These are phyloP conservation scores for Trichoderma sp. DNA, from an alignment of 2,329 filamentous ascomycete genomes.

Conservation along the genomic window DNA sequence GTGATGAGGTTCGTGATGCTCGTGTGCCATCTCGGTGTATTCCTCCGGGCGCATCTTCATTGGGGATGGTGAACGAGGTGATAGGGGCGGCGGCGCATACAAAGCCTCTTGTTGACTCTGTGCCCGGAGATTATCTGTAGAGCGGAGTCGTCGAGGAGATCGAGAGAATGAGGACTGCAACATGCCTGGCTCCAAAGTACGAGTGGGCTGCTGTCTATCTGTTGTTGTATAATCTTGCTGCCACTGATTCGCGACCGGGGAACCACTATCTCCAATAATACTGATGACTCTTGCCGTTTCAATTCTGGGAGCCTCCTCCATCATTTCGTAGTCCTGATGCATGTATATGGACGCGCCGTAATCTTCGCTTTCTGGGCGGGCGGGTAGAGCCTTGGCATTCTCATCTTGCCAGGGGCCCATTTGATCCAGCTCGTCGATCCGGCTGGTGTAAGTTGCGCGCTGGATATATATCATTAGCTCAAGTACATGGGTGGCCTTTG, in stretches of 20 bases:
- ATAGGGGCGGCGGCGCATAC: constrained; percentile 72
- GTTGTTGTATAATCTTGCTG: constrained; percentile 29
- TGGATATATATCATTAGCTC: constrained; percentile 39
- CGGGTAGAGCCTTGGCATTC: constrained; percentile 76
- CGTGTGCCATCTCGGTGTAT: constrained; percentile 13
- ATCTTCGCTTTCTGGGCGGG: constrained; percentile 59
- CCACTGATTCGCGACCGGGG: constrained; percentile 22
- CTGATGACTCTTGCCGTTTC: constrained; percentile 56
- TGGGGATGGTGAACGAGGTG: constrained; percentile 57
- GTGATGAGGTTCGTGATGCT: constrained; percentile 29
- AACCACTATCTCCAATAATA: constrained; percentile 38
- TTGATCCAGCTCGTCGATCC: constrained; percentile 82
- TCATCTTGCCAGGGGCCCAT: constrained; percentile 58
- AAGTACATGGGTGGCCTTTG: not conserved
- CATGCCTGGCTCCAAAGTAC: constrained; percentile 36
- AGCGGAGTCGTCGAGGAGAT: constrained; percentile 42
- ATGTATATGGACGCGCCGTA: constrained; percentile 25
- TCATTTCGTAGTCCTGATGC: not conserved
- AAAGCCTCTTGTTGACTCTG: constrained; percentile 51
- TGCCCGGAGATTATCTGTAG: constrained; percentile 43
- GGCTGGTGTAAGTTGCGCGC: constrained; percentile 86
- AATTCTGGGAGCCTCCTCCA: constrained; percentile 34
- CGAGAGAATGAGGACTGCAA: constrained; percentile 58
- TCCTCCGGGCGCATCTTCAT: constrained; percentile 31
- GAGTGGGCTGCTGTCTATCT: constrained; percentile 33